A percentile compares a stretch with the other conserved stretches of the same genome.
Conservation (phyloP, 352 stramenopile genomes). For the Achlya hypogyna region DNA sequence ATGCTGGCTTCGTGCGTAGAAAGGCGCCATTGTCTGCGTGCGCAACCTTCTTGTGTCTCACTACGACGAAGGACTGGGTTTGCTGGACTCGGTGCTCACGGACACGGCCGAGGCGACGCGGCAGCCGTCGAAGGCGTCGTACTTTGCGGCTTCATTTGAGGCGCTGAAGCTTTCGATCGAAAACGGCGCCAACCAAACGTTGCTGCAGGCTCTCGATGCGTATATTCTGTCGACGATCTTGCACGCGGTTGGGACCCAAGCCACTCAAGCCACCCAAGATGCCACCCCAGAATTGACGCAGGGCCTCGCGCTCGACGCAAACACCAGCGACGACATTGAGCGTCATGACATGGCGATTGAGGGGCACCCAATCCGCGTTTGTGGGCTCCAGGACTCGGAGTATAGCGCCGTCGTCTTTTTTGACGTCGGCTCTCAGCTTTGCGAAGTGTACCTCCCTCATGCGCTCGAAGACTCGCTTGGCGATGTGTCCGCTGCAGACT, state of each 20-base stretch:
- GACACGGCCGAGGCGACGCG: background rate
- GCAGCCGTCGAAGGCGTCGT: background rate
- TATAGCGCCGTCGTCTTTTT: background rate
- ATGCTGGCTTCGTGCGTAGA: background rate
- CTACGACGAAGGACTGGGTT: slow-evolving; percentile 1
- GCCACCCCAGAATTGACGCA: background rate
- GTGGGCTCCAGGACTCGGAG: background rate
- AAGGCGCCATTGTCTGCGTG: background rate
- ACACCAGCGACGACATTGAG: background rate
- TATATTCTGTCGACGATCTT: background rate
- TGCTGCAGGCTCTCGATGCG: background rate
- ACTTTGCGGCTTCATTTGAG: background rate
- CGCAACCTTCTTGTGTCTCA: slow-evolving; percentile 17
- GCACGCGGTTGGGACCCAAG: background rate
- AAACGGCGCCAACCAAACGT: background rate
- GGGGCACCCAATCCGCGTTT: slow-evolving; percentile 11
- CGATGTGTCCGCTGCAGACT: background rate
- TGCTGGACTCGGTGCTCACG: slow-evolving; percentile 10
- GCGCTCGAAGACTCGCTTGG: background rate
- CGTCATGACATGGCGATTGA: background rate
- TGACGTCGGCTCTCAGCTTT: background rate
- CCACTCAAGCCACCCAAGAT: background rate
- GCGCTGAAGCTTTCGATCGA: background rate
- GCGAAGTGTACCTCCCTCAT: background rate
- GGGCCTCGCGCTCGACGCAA: background rate